phyloP scores from a whole-genome alignment of 805 yeast genomes.

The Nakazawaea ishiwadae region DNA sequence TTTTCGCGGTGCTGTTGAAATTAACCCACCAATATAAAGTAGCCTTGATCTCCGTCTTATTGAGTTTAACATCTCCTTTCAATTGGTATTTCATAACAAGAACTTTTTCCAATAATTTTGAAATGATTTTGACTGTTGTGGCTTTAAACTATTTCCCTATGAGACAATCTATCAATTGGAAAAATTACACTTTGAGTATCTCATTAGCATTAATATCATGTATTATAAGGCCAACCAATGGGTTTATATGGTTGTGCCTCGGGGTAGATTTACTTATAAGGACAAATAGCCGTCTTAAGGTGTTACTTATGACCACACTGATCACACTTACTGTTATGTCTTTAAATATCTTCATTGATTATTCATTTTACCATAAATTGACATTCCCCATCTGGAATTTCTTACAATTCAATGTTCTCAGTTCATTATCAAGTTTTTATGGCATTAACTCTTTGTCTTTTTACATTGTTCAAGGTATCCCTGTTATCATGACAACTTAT shows the following conservation, averaged over 20 bases:
- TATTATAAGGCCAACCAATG: conserved; percentile 81
- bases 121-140: conserved; percentile 61
- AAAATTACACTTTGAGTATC: conserved; percentile 32
- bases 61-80: conserved; percentile 65
- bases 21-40: conserved; percentile 26
- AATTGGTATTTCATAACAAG: conserved; percentile 80
- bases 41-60: conserved; percentile 37
- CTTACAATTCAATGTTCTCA: conserved; percentile 70
- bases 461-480: conserved; percentile 78
- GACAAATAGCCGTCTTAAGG: conserved; percentile 4
- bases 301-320: conserved; percentile 9
- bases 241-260: conserved; percentile 64
- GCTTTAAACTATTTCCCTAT: conserved; percentile 69
- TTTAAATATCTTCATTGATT: conserved; percentile 47
- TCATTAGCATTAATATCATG: conserved; percentile 57
- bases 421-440: conserved; percentile 72
- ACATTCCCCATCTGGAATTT: conserved; percentile 67
- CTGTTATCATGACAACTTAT: conserved; percentile 63
- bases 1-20: conserved; percentile 38
- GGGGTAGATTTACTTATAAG: conserved; percentile 35
- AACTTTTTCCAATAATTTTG: conserved; percentile 82
- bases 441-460: conserved; percentile 85
- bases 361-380: conserved; percentile 48
- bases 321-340: conserved; percentile 22
- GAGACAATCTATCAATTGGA: conserved; percentile 13